Evolutionary conservation across 768 basidiomycete species (phyloP).

Genomic region (Saitozyma sp.): DNA sequence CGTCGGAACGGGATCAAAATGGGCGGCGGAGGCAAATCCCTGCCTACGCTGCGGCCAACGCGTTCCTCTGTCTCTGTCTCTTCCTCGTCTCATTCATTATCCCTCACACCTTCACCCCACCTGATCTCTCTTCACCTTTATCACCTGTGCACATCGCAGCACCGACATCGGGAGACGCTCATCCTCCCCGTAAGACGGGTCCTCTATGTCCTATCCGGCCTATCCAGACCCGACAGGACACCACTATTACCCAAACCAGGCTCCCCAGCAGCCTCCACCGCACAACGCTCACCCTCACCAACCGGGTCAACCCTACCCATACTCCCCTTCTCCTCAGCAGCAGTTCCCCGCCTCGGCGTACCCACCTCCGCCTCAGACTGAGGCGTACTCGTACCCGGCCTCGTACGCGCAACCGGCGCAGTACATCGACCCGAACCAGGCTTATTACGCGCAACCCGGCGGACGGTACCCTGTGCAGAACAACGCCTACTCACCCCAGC

Average conservation of each 20-base stretch:
- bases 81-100: too few species aligned
- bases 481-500: background rate
- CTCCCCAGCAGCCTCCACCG: background rate
- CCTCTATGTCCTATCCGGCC: background rate
- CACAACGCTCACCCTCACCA: conserved; percentile 1
- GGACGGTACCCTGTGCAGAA: background rate
- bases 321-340: too few species aligned
- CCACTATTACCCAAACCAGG: conserved; percentile 1
- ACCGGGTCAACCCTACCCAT: too few species aligned
- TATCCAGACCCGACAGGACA: conserved; percentile 3
- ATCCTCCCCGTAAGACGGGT: background rate
- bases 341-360: background rate
- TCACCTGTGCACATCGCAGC: too few species aligned
- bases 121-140: too few species aligned
- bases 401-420: background rate
- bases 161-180: too few species aligned
- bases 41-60: too few species aligned
- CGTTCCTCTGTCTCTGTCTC: too few species aligned
- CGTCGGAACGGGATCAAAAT: too few species aligned
- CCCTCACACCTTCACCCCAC: too few species aligned
- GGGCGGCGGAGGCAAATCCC: too few species aligned
- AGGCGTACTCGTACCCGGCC: background rate
- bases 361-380: background rate
- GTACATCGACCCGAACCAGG: background rate
- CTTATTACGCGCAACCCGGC: background rate